These are phyloP conservation scores for Trichoderma semiorbis DNA, from an alignment of 2,329 filamentous ascomycete species.

Conservation along the genomic window DNA sequence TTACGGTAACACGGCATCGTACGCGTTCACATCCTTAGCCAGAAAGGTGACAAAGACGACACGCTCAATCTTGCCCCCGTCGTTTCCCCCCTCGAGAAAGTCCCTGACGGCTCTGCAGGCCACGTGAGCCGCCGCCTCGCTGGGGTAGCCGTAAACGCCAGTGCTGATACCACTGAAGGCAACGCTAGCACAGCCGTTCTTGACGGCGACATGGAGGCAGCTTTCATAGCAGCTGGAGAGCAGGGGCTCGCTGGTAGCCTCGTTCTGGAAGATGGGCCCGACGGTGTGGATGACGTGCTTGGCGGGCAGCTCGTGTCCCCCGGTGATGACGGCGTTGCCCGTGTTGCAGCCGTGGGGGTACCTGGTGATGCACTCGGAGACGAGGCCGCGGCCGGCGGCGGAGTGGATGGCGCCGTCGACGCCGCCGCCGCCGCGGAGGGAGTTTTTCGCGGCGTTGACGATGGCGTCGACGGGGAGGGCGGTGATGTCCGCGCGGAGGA, in stretches of 20 bases:
- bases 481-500: conserved; percentile 79
- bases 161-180: conserved; percentile 86
- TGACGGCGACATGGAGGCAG: conserved; percentile 68
- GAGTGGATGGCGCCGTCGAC: conserved; percentile 85
- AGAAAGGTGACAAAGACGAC: conserved; percentile 86
- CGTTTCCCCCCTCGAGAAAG: conserved; percentile 51
- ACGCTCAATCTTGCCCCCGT: conserved; percentile 53
- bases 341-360: conserved; percentile 69
- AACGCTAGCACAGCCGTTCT: conserved; percentile 63
- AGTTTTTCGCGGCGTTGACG: conserved; percentile 85
- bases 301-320: conserved; percentile 71
- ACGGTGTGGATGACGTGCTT: conserved; percentile 85
- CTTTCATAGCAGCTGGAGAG: conserved; percentile 64
- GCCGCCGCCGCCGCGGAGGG: conserved; percentile 81
- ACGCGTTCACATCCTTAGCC: conserved; percentile 71
- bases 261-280: conserved; percentile 67
- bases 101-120: conserved; percentile 59
- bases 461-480: conserved; percentile 74
- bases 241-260: conserved; percentile 43
- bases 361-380: conserved; percentile 65
- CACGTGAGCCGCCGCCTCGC: conserved; percentile 64
- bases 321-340: conserved; percentile 79
- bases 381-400: conserved; percentile 68
- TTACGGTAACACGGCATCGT: conserved; percentile 69
- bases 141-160: conserved; percentile 86